A percentile compares a stretch with the other conserved stretches of the same genome.
Evolutionary conservation across 192 early-diverging fungal genomes (phyloP).

Genomic region (Chytriomyces confervae): DNA sequence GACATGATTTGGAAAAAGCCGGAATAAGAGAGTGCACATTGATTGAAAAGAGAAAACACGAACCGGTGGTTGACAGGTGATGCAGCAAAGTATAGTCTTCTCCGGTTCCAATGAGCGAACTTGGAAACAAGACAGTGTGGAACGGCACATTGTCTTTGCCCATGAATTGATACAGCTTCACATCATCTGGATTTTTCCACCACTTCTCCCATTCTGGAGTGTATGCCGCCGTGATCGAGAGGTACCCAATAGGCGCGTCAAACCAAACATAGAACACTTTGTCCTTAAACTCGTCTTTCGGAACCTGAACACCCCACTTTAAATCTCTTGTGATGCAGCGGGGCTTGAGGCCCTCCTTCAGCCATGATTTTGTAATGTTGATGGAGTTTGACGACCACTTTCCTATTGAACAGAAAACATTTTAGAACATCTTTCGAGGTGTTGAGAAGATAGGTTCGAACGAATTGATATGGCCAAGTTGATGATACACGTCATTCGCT

Average conservation of each 20-base stretch:
- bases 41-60: background rate
- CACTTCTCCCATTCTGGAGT: conserved; percentile 93
- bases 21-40: background rate
- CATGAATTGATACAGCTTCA: conserved; percentile 99
- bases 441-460: too few species aligned
- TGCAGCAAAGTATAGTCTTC: conserved; percentile 93
- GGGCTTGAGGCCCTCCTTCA: conserved; percentile 88
- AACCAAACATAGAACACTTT: conserved; percentile 99
- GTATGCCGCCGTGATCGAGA: conserved; percentile 97
- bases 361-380: conserved; percentile 89
- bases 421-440: too few species aligned
- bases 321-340: conserved; percentile 98
- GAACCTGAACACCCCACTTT: conserved; percentile 98
- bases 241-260: conserved; percentile 97
- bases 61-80: conserved; percentile 90
- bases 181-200: conserved; percentile 99
- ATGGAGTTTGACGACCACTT: conserved; percentile 88
- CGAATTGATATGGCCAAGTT: too few species aligned
- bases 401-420: conserved; percentile 32
- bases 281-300: conserved; percentile 76
- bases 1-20: background rate
- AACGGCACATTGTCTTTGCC: conserved; percentile 99
- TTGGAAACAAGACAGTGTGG: conserved; percentile 98
- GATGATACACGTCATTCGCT: too few species aligned
- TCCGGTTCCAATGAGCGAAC: conserved; percentile 79